A percentile compares a stretch with the other conserved stretches of the same genome.
These are phyloP conservation scores for Bruguiera parviflora DNA, from an alignment of 345 rosid species.

Conservation along the genomic window DNA sequence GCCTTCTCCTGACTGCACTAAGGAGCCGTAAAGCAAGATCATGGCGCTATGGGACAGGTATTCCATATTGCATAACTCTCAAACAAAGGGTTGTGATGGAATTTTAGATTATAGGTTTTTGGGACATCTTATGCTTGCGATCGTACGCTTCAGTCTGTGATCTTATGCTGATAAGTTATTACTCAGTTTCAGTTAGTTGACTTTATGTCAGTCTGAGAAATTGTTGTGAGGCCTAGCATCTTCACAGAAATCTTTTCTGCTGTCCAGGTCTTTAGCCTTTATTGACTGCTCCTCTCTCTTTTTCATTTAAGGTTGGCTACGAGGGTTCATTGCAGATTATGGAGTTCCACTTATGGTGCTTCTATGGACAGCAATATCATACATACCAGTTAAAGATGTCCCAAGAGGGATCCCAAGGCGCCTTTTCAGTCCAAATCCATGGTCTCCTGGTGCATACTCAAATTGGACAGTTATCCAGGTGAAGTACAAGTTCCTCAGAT, in stretches of 20 bases:
- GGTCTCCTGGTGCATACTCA: slow-evolving; percentile 85
- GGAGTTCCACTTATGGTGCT: slow-evolving; percentile 95
- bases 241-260: neutral
- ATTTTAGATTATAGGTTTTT: neutral
- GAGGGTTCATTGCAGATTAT: slow-evolving; percentile 84
- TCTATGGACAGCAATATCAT: slow-evolving; percentile 81
- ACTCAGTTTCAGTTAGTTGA: too few species aligned
- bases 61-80: neutral
- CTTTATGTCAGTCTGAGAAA: too few species aligned
- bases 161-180: too few species aligned
- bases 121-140: neutral
- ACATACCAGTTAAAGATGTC: slow-evolving; percentile 58
- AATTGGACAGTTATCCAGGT: slow-evolving; percentile 90
- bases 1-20: slow-evolving; percentile 69
- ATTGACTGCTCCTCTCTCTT: neutral
- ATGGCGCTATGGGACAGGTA: slow-evolving; percentile 91
- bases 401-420: slow-evolving; percentile 90
- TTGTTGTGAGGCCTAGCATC: too few species aligned
- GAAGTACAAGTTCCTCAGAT: slow-evolving; percentile 8
- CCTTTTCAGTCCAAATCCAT: slow-evolving; percentile 94
- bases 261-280: neutral
- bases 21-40: slow-evolving; percentile 82
- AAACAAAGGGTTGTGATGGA: neutral
- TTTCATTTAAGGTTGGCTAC: slow-evolving; percentile 49
- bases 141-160: neutral